Conservation (phyloP, 257 asterid species). For the Cordia subcordata region DNA sequence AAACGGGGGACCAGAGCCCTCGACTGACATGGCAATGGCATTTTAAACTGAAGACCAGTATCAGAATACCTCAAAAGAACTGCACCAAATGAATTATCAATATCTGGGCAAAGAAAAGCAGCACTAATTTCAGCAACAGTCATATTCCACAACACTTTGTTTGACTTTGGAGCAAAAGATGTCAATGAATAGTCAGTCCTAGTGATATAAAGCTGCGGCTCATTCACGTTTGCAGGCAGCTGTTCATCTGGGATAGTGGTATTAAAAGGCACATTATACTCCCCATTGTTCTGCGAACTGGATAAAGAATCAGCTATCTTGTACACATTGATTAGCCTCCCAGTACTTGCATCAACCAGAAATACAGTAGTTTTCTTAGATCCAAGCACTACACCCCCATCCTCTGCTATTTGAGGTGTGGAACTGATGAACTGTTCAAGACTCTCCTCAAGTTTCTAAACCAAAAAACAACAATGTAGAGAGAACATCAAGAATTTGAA, state of each 20-base stretch:
- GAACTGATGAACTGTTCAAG: slow-evolving; percentile 81
- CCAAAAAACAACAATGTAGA: background rate
- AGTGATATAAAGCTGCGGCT: slow-evolving; percentile 70
- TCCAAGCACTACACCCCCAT: slow-evolving; percentile 90
- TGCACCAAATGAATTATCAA: slow-evolving; percentile 39
- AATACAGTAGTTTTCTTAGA: slow-evolving; percentile 68
- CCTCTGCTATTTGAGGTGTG: slow-evolving; percentile 93
- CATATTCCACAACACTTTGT: slow-evolving; percentile 80
- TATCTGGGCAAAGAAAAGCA: slow-evolving; percentile 71
- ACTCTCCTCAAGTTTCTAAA: slow-evolving; percentile 73
- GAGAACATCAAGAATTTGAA: too few species aligned
- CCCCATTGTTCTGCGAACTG: slow-evolving; percentile 18
- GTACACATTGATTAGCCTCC: slow-evolving; percentile 57
- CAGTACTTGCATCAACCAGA: slow-evolving; percentile 74
- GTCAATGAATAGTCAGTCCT: slow-evolving; percentile 82
- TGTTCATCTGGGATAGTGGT: slow-evolving; percentile 36
- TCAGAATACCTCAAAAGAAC: slow-evolving; percentile 39
- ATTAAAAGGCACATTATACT: slow-evolving; percentile 27
- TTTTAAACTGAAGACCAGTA: slow-evolving; percentile 45
- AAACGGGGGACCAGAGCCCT: slow-evolving; percentile 67
- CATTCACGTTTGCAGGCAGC: slow-evolving; percentile 34
- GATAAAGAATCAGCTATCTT: slow-evolving; percentile 41
- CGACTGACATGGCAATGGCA: slow-evolving; percentile 93
- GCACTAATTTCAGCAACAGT: slow-evolving; percentile 90
- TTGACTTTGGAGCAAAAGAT: slow-evolving; percentile 74